Base-by-base conservation (phyloP, 495 filamentous ascomycete genomes). In the Trichoderma erinaceum region DNA sequence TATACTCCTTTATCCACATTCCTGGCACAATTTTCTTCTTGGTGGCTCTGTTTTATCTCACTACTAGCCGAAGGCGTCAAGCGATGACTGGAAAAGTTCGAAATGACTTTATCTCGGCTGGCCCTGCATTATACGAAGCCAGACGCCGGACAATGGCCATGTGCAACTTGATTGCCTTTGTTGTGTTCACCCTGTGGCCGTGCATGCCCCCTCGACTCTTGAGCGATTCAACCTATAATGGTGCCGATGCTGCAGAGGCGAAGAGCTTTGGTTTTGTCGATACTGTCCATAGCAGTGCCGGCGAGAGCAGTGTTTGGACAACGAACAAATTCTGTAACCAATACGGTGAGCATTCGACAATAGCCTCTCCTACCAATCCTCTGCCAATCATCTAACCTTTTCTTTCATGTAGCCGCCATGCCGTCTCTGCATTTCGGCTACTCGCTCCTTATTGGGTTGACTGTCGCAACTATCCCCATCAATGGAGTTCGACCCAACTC, bases 1-100 rank as follows among this genome's bases (percentile, higher is more conserved):
- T 85, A 16, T 92, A 92, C 73, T 91, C 88, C 1, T 92, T 92
- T 71, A 91, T 93, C 70, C 90, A 93, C 75, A 92, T 93, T 67
- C 90, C 90, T 0, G 90, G 89, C 16, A 92, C 90, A 4, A 91
- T 91, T 23, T 74, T 78, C 13, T 90, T 66, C 65, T 23, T 66
- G 29, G 84, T 88, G 68, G 86, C 84, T 74, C 80, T 91, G 7
- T 90, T 86, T 74, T 87, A 90, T 75, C 86, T 85, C 70, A 90
- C 87, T 10, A 87, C 83, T 63, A 82, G 84, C 10, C 27, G 79
- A 41, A 66, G 27, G 43, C 65, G 65, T 38, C 65, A 25, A 25
- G 65, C 41, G 3, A 25, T 32, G 43, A 18, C 41, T n/a, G 65
- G 65, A 18, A 7, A 43, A 7, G 65, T 50, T 13, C 41, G 43